Conservation (phyloP, 208 protist species). For the Acanthamoeba culbertsoni region DNA sequence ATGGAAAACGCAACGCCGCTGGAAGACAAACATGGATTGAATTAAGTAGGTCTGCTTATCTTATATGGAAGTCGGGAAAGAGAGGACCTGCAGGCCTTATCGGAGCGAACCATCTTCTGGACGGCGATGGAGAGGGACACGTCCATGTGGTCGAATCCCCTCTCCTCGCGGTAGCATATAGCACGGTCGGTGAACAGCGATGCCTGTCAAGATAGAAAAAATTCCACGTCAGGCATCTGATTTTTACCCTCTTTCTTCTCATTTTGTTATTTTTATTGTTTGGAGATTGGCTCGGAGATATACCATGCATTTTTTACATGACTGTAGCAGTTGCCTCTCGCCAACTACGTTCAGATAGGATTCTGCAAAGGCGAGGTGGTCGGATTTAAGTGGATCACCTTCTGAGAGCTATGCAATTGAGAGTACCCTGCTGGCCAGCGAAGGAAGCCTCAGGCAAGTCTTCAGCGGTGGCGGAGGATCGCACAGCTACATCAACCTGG, state of each 20-base stretch:
- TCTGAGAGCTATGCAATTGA: too few relatives aligned
- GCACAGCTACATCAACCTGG: conserved; percentile 65
- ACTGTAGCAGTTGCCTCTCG: conserved; percentile 58
- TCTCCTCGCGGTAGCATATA: conserved; percentile 67
- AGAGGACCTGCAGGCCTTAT: conserved; percentile 43
- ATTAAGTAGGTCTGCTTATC: not conserved
- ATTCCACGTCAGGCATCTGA: not conserved
- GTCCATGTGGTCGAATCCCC: conserved; percentile 66
- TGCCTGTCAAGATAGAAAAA: not conserved
- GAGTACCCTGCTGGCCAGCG: conserved; percentile 67
- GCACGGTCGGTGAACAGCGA: conserved; percentile 74
- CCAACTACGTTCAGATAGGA: conserved; percentile 70
- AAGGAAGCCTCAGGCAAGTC: conserved; percentile 71
- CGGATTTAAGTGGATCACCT: not conserved
- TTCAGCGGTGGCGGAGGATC: conserved; percentile 75
- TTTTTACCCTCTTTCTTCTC: too few relatives aligned
- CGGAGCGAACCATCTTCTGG: conserved; percentile 66
- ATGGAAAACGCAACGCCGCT: conserved; percentile 74
- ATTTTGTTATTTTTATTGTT: too few relatives aligned
- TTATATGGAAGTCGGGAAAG: not conserved
- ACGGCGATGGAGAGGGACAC: conserved; percentile 65
- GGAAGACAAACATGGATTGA: too few relatives aligned
- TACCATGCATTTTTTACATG: conserved; percentile 63
- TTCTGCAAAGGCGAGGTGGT: not conserved
- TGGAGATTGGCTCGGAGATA: not conserved